Conservation (phyloP, 2,329 filamentous ascomycete genomes). For the Xylariaceae sp. region DNA sequence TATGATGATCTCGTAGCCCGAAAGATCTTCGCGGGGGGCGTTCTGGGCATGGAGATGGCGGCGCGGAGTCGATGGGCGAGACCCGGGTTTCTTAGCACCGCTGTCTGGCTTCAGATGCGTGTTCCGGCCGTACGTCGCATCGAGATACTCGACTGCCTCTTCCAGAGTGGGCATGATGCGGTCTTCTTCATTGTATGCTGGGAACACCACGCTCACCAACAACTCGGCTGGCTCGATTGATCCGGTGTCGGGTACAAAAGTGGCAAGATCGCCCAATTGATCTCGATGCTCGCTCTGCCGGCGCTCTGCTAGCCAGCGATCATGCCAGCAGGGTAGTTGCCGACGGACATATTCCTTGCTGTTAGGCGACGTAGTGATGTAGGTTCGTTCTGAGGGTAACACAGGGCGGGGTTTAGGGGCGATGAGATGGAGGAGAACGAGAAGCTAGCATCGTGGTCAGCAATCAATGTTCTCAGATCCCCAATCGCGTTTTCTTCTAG, state of each 20-base stretch:
- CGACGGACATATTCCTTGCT: conserved; percentile 47
- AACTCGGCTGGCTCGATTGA: conserved; percentile 69
- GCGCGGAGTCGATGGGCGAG: conserved; percentile 28
- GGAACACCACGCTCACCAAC: conserved; percentile 87
- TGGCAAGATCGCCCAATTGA: conserved; percentile 33
- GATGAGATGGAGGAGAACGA: conserved; percentile 63
- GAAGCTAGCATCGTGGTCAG: conserved; percentile 44
- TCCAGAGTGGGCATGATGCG: conserved; percentile 79
- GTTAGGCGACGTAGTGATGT: conserved; percentile 66
- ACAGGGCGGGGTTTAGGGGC: conserved; percentile 75
- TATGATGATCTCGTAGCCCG: conserved; percentile 87
- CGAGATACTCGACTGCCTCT: conserved; percentile 83
- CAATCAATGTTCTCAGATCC: background rate
- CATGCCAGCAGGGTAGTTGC: conserved; percentile 81
- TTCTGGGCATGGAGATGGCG: conserved; percentile 34
- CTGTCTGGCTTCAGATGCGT: conserved; percentile 18
- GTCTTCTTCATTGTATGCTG: conserved; percentile 90
- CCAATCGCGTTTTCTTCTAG: background rate
- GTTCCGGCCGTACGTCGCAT: conserved; percentile 63
- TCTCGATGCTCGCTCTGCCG: conserved; percentile 41
- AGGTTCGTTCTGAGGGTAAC: conserved; percentile 75
- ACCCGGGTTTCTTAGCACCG: conserved; percentile 28
- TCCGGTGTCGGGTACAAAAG: conserved; percentile 43
- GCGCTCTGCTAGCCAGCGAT: conserved; percentile 62
- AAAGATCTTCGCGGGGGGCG: conserved; percentile 32